Evolutionary conservation across 345 rosid species (phyloP).

Genomic region (Gossypium sturtianum): DNA sequence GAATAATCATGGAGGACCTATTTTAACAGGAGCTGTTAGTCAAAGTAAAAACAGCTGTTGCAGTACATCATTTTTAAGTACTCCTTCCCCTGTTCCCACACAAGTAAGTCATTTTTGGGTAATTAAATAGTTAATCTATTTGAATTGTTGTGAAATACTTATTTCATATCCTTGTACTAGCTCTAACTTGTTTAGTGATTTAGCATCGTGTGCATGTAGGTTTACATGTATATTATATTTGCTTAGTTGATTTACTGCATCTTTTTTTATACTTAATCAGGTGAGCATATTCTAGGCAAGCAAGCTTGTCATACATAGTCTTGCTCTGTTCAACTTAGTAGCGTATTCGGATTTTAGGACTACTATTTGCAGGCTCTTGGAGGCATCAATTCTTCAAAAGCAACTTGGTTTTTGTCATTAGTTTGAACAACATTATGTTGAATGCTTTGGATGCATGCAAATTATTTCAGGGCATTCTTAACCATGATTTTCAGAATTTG

Average conservation of each 20-base stretch:
- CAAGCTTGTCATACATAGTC: neutral
- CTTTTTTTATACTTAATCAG: neutral
- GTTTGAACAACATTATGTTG: neutral
- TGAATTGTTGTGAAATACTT: neutral
- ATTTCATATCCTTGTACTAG: neutral
- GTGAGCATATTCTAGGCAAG: neutral
- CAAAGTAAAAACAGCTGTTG: conserved; percentile 45
- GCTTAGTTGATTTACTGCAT: neutral
- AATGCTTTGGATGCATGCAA: neutral
- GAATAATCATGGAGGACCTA: conserved; percentile 37
- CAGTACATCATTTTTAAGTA: conserved; percentile 50
- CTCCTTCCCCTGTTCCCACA: conserved; percentile 72
- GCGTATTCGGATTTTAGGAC: neutral
- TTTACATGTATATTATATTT: neutral
- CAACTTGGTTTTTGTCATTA: neutral
- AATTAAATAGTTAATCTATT: conserved; percentile 10
- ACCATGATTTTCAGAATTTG: neutral
- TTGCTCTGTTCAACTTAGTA: neutral
- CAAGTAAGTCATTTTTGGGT: conserved; percentile 41
- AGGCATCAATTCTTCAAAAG: neutral
- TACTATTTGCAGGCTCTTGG: neutral
- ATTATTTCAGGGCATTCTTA: neutral
- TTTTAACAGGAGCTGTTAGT: conserved; percentile 36
- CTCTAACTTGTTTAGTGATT: neutral
- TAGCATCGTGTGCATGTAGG: neutral